Base-by-base conservation (phyloP, 2,329 filamentous ascomycete species). In the Clonostachys solani region DNA sequence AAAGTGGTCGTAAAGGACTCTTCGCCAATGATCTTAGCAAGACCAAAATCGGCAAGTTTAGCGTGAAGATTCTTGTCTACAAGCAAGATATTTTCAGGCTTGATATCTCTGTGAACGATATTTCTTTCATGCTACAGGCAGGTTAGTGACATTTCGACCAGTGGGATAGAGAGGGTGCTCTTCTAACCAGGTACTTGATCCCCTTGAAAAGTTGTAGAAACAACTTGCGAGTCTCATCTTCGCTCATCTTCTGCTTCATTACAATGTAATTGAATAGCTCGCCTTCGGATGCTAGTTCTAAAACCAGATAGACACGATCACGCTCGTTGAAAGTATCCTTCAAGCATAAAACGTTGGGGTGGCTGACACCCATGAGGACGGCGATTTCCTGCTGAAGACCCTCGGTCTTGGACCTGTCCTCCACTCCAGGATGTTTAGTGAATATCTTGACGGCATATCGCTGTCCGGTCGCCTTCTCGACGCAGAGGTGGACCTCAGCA, bases 21-120 rank as follows among this genome's bases (percentile, higher is more conserved):
- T 64, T 99, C 94, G 52, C 95, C 95, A 54, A 99, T 96, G 54
- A 99, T 97, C 70, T 99, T 99, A 40, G 94, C 92, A 36, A 99
- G 78, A 42, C 94, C 94, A 67, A 99, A 99, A 66, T 99, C 94
- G 17, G 92, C 94, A 51, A 99, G 72, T 69, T 99, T 99, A 53
- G 96, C 86, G 49, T 85, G 84, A 29, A 96, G 71, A 34, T 94
- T 78, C 59, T 89, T 90, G 67, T 96, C 90, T 6, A 87, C 83
- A 35, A 99, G 73, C 9, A 99, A 72, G 34, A 99, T 97, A 59
- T 97, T 97, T 63, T 97, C 92, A 0, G 92, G 92, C 67, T 96
- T 97, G 69, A 99, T 96, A 58, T 99, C 94, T 49, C 94, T 87
- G 65, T 99, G 94, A 6, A 97, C 92, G 64, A 99, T 95, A 58